Percentiles rank a stretch among this genome's conserved stretches.
phyloP scores from a whole-genome alignment of 306 rosid genomes.

The Sicyos baderoa region DNA sequence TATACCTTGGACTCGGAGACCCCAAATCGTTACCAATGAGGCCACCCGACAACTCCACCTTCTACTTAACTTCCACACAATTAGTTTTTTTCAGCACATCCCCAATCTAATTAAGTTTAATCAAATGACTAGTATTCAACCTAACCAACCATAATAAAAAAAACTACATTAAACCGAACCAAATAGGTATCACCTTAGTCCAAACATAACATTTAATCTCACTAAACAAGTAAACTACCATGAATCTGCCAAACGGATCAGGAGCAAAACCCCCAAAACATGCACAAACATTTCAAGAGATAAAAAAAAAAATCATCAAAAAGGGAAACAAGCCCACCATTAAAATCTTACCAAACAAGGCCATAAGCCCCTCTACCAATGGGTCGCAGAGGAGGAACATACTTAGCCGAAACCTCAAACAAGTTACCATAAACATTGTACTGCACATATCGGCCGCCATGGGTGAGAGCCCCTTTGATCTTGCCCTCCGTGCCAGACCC shows the following conservation, averaged over 20 bases:
- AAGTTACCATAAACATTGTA: conserved; percentile 74
- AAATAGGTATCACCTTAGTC: not conserved
- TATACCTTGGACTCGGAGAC: too few relatives aligned
- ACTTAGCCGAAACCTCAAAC: conserved; percentile 76
- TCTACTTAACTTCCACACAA: not conserved
- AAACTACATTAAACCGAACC: not conserved
- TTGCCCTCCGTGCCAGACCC: conserved; percentile 59
- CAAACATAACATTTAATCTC: too few relatives aligned
- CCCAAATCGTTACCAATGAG: too few relatives aligned
- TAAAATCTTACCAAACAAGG: conserved; percentile 57
- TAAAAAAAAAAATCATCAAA: not conserved
- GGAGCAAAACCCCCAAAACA: not conserved
- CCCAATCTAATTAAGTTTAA: not conserved
- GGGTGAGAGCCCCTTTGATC: conserved; percentile 49
- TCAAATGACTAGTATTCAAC: not conserved
- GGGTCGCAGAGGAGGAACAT: conserved; percentile 84
- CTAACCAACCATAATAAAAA: not conserved
- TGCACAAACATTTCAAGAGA: not conserved
- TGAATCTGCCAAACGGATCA: conserved; percentile 14
- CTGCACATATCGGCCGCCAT: conserved; percentile 74
- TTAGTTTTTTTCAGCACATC: not conserved
- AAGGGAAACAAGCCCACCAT: not conserved
- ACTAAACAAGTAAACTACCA: not conserved
- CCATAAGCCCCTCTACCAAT: conserved; percentile 97
- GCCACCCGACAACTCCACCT: not conserved